Percentiles rank a stretch among this genome's conserved stretches.
These are phyloP conservation scores for Salicornia ramosissima DNA, from an alignment of 148 eudicot species.

Conservation along the genomic window DNA sequence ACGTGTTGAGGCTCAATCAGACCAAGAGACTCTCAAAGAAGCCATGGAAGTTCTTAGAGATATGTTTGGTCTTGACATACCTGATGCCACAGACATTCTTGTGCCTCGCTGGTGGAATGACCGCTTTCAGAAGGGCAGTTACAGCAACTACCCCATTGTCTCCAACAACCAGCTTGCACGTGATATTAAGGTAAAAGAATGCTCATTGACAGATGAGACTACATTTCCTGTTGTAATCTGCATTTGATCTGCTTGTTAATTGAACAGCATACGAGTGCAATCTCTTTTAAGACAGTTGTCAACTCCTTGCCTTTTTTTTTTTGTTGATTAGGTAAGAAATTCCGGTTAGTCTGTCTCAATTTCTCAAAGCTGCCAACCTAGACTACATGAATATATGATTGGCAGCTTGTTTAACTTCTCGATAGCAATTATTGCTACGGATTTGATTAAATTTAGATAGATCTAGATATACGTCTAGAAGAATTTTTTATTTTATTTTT, in stretches of 20 bases:
- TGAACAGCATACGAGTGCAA: not conserved
- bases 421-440: too few species aligned
- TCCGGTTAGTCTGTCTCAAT: too few species aligned
- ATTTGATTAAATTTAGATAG: too few species aligned
- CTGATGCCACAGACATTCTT: slow-evolving; percentile 67
- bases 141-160: slow-evolving; percentile 69
- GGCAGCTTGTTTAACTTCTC: too few species aligned
- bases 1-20: slow-evolving; percentile 75
- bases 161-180: slow-evolving; percentile 50
- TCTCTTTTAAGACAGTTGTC: not conserved
- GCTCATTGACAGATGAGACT: not conserved
- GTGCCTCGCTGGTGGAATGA: slow-evolving; percentile 93
- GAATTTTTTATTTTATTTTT: too few species aligned
- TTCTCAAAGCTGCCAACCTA: too few species aligned
- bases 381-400: too few species aligned
- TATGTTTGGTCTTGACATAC: slow-evolving; percentile 79
- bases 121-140: slow-evolving; percentile 82
- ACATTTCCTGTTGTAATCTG: not conserved
- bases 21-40: slow-evolving; percentile 67
- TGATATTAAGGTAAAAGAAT: slow-evolving; percentile 50
- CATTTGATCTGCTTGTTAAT: not conserved
- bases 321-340: too few species aligned
- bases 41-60: slow-evolving; percentile 77
- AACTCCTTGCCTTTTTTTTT: not conserved
- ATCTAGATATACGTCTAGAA: too few species aligned